Evolutionary conservation across 495 filamentous ascomycete genomes (phyloP), one percentile per base, ranked within the genome.

Genomic region (Barbatosphaeria neglecta): DNA sequence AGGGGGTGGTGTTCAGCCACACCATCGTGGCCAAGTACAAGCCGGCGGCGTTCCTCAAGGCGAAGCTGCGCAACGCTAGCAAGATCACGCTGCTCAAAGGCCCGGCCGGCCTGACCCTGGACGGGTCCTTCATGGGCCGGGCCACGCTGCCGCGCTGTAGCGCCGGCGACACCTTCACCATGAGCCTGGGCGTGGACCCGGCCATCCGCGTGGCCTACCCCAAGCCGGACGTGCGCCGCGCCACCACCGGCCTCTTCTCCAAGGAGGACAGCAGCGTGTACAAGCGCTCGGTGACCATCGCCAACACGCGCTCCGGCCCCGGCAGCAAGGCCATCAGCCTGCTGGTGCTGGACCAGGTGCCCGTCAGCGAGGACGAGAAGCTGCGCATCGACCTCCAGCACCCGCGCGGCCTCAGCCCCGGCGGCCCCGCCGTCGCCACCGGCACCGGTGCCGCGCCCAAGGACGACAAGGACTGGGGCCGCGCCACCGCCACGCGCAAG

Each of bases 151-250:
- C 79, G 9, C 71, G 70, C 38, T 77, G 77, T 56, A 75, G 70
- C 38, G 69, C 81, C 11, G 77, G 76, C n/a, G 75, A 82, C 23
- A 52, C 62, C 27, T 81, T 86, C 64, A 66, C 62, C 37, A 58
- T 87, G 9, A 67, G 72, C 20, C 69, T 87, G 0, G 83, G 83
- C 17, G 71, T 86, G 15, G 83, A 86, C 53, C 80, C 80, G 4
- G 65, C 65, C 15, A 75, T 86, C 51, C 61, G 65, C 22, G 73
- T 87, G 38, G 60, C 57, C 17, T 86, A 86, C 50, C 61, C 73
- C 22, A 81, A 80, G 56, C 83, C 83, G 0, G 73, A 67, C 1
- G 74, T 82, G 28, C 68, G 69, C 23, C 67, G 74, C 22, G 65
- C 62, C 45, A 69, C 72, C 15, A 68, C 67, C 3, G 76, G 75